Percentiles rank a stretch among this genome's conserved stretches.
phyloP scores from a whole-genome alignment of 306 rosid species.

The Adenanthera pavonina region DNA sequence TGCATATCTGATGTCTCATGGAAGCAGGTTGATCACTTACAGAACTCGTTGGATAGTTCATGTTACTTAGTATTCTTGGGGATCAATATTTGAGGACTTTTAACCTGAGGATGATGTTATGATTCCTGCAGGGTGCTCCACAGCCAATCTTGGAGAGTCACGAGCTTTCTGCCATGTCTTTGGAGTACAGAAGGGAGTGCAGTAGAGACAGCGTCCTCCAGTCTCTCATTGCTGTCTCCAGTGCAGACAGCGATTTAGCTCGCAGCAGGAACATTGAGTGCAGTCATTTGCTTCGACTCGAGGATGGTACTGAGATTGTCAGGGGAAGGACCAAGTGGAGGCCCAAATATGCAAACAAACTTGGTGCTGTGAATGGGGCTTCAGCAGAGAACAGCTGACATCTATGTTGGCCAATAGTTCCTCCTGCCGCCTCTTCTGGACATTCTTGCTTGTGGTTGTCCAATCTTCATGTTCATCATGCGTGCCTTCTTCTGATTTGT shows the following conservation, averaged over 20 bases:
- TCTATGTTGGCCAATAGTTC: constrained; percentile 18
- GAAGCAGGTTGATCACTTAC: neutral
- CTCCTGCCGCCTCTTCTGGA: constrained; percentile 30
- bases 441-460: constrained; percentile 49
- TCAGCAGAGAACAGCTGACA: constrained; percentile 49
- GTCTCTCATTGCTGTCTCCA: constrained; percentile 72
- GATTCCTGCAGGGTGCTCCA: constrained; percentile 85
- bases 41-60: neutral
- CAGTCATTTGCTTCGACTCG: constrained; percentile 83
- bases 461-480: constrained; percentile 38
- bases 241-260: constrained; percentile 54
- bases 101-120: constrained; percentile 28
- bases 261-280: constrained; percentile 65
- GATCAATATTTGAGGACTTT: neutral
- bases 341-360: constrained; percentile 60
- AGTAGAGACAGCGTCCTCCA: constrained; percentile 83
- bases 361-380: constrained; percentile 47
- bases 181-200: constrained; percentile 97
- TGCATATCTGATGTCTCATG: neutral
- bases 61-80: neutral
- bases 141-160: constrained; percentile 83
- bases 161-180: constrained; percentile 65
- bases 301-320: constrained; percentile 83
- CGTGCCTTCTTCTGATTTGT: constrained; percentile 42
- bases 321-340: constrained; percentile 95